Evolutionary conservation across 2,329 filamentous ascomycete genomes (phyloP), one percentile per base, ranked within the genome.

Genomic region (Amesomyces nigricolor): DNA sequence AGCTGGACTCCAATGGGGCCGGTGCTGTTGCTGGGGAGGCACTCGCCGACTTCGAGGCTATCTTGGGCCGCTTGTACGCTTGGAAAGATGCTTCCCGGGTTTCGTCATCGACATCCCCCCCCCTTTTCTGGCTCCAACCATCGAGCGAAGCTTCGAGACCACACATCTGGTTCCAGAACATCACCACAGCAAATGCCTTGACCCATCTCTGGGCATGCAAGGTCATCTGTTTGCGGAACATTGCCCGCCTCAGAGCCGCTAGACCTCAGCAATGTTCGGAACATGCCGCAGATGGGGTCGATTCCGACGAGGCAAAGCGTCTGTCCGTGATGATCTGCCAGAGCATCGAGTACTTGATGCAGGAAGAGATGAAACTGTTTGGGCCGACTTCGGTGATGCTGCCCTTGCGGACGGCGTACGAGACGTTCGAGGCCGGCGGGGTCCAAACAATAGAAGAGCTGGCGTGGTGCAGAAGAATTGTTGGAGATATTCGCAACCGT

Each of bases 161-260:
- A 5, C 14, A 44, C 17, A 44, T 71, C 14, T 70, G 61, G 61
- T 74, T 70, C 46, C 62, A 67, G 0, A 66, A 65, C 17, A 67
- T 75, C 17, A 70, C 69, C 2, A 62, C 63, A 3, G 72, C 71
- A 2, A 75, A 73, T 38, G 65, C 64, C 4, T 61, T 68, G 16
- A 72, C 68, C 0, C 70, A 75, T 42, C 65, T 67, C 6, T 74
- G 71, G 72, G 63, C 69, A 0, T 71, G 74, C 30, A 66, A 64
- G 42, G 66, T 72, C 5, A 64, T 73, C 2, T 74, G 71, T 54
- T 57, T 69, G 3, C 40, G 57, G 0, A 68, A 71, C 22, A 62
- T 72, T 3, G 48, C 51, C 1, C 61, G 52, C 8, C 39, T 69
- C 1, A n/a, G 13, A 7, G 32, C 16, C 29, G 35, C 44, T 14